Evolutionary conservation across 108 stramenopile species (phyloP).

Genomic region (Discostella stelligeroides): DNA sequence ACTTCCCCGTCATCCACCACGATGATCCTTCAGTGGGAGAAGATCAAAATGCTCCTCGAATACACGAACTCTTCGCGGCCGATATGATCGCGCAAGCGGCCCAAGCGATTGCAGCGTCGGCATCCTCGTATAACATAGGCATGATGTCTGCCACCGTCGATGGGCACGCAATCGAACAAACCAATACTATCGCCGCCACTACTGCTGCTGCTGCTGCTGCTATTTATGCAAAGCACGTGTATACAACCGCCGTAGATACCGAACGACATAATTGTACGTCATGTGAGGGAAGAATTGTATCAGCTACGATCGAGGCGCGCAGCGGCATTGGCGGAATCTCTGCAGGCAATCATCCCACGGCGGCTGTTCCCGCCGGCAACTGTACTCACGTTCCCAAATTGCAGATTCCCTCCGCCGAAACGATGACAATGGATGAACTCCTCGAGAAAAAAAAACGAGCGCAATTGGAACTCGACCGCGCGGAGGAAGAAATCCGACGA

Average conservation of each 20-base stretch:
- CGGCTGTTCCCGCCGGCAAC: background rate
- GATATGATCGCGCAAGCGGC: slow-evolving; percentile 11
- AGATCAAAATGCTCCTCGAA: too few relatives aligned
- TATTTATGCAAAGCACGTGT: too few relatives aligned
- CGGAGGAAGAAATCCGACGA: slow-evolving; percentile 20
- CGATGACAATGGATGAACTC: slow-evolving; percentile 17
- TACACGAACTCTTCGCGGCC: background rate
- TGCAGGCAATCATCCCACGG: too few relatives aligned
- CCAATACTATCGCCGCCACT: background rate
- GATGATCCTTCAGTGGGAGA: too few relatives aligned
- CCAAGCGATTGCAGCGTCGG: slow-evolving; percentile 16
- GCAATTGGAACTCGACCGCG: slow-evolving; percentile 7
- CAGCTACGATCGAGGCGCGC: too few relatives aligned
- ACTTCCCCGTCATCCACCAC: background rate
- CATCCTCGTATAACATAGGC: background rate
- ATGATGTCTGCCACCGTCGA: slow-evolving; percentile 5
- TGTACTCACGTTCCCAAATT: background rate
- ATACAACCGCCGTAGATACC: too few relatives aligned
- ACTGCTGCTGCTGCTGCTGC: slow-evolving; percentile 3
- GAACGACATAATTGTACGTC: too few relatives aligned
- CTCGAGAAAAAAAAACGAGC: slow-evolving; percentile 16
- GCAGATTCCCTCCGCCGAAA: background rate
- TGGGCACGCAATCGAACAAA: slow-evolving; percentile 2
- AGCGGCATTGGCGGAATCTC: too few relatives aligned
- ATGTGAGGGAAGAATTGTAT: too few relatives aligned